Percentiles rank a stretch among this genome's conserved stretches.
Evolutionary conservation across 2,329 filamentous ascomycete genomes (phyloP).

Genomic region (Pyrenophora graminea): DNA sequence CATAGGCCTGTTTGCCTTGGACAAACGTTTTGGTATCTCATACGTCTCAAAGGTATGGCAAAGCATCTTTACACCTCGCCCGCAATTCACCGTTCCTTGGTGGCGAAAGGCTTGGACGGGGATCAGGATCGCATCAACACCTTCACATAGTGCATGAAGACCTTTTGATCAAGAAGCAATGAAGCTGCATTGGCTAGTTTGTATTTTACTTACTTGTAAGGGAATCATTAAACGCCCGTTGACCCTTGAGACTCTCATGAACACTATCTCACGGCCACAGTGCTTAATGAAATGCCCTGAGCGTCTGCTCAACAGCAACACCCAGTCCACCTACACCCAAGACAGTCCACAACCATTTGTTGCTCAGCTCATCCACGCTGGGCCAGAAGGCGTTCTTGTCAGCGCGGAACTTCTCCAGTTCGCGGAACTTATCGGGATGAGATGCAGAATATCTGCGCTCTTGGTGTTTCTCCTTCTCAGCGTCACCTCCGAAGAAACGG

Average conservation of each 20-base stretch:
- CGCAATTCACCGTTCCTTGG: too few species aligned
- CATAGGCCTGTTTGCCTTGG: too few species aligned
- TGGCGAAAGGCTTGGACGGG: too few species aligned
- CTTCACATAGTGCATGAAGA: too few species aligned
- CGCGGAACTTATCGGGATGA: slow-evolving; percentile 56
- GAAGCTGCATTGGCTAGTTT: background rate
- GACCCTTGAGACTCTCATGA: background rate
- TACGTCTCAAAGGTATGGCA: too few species aligned
- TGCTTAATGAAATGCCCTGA: slow-evolving; percentile 38
- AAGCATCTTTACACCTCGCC: too few species aligned
- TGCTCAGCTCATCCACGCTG: slow-evolving; percentile 53
- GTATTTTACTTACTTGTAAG: background rate
- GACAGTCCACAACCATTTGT: slow-evolving; percentile 62
- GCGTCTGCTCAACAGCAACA: slow-evolving; percentile 53
- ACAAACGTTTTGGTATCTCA: too few species aligned
- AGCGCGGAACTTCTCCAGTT: slow-evolving; percentile 57
- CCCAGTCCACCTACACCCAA: slow-evolving; percentile 56
- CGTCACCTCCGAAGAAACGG: slow-evolving; percentile 61
- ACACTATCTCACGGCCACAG: background rate
- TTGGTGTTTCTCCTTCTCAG: slow-evolving; percentile 59
- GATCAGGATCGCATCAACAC: too few species aligned
- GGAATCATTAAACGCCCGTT: background rate
- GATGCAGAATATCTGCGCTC: slow-evolving; percentile 57
- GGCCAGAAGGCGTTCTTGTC: slow-evolving; percentile 68
- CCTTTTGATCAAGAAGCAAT: background rate